Evolutionary conservation across 2,329 filamentous ascomycete species (phyloP).

Genomic region (Fusarium cyanostomum): DNA sequence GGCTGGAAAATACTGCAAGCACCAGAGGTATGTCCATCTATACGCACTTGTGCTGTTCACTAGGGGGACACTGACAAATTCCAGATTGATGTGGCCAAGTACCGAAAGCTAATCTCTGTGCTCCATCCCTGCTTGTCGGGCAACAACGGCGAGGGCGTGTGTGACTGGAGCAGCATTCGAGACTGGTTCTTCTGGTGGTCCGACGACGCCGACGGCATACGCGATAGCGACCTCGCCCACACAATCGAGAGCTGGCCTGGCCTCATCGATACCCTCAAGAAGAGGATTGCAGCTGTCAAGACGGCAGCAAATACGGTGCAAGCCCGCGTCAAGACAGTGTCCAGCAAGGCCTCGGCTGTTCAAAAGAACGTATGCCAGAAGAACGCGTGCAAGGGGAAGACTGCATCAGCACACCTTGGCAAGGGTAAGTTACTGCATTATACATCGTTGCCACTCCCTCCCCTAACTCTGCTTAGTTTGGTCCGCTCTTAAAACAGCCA

Average conservation of each 20-base stretch:
- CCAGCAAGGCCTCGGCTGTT: neutral
- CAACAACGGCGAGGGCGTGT: neutral
- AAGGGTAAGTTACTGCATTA: neutral
- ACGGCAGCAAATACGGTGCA: neutral
- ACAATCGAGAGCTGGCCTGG: neutral
- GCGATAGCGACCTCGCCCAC: neutral
- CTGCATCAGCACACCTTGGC: neutral
- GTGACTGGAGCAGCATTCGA: neutral
- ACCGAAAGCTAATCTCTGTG: neutral
- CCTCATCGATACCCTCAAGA: neutral
- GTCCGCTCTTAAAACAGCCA: neutral
- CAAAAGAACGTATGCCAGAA: conserved; percentile 1
- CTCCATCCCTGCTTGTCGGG: neutral
- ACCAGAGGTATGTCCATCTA: neutral
- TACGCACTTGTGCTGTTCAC: too few relatives aligned
- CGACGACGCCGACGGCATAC: neutral
- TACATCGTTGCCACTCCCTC: too few relatives aligned
- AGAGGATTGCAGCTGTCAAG: neutral
- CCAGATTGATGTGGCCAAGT: neutral
- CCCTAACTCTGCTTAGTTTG: neutral
- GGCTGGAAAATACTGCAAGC: neutral
- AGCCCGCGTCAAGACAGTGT: neutral
- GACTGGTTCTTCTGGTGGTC: neutral
- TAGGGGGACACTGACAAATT: neutral
- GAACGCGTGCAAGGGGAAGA: conserved; percentile 11